Evolutionary conservation across 495 filamentous ascomycete species (phyloP).

Genomic region (Podospora pseudopauciseta): DNA sequence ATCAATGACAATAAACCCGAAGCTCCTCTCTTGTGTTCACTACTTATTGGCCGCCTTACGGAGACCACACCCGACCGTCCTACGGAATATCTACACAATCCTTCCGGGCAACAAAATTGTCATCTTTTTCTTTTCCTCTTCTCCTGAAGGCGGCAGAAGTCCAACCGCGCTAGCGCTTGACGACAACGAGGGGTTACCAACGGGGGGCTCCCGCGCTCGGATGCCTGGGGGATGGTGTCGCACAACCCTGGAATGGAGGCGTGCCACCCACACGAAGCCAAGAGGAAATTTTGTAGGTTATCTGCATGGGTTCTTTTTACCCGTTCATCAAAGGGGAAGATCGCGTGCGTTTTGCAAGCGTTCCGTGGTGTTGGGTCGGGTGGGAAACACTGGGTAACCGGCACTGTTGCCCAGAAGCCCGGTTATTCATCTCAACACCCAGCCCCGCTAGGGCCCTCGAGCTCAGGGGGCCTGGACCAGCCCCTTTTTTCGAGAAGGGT

Average conservation of each 20-base stretch:
- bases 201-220: slow-evolving; percentile 3
- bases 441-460: neutral
- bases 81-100: neutral
- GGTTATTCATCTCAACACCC: neutral
- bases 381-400: neutral
- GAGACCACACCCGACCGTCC: neutral
- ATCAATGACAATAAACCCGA: neutral
- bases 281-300: too few relatives aligned
- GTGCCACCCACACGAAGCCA: neutral
- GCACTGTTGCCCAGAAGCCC: neutral
- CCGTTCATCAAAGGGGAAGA: neutral
- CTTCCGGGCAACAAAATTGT: neutral
- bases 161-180: slow-evolving; percentile 9
- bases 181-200: neutral
- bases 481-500: neutral
- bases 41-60: neutral
- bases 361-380: neutral
- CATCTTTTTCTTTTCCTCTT: neutral
- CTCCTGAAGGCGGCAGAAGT: slow-evolving; percentile 18
- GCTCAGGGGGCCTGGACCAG: neutral
- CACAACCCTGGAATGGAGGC: neutral
- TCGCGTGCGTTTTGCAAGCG: neutral
- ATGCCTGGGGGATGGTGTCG: slow-evolving; percentile 3
- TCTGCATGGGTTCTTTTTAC: neutral
- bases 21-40: neutral